Conservation (phyloP, 1,284 basidiomycete species). For the Quambalaria eucalypti region DNA sequence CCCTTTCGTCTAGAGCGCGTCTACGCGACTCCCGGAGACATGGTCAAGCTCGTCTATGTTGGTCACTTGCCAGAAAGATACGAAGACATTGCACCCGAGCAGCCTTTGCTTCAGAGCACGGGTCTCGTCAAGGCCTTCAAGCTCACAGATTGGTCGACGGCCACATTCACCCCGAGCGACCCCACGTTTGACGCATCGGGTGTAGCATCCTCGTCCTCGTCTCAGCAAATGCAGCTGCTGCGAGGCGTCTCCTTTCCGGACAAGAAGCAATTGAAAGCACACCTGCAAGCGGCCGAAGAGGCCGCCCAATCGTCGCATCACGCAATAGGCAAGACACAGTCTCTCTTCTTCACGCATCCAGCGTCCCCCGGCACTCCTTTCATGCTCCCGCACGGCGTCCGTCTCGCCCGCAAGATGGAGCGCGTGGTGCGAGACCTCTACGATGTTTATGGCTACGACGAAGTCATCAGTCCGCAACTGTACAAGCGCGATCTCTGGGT, state of each 20-base stretch:
- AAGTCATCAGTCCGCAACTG: constrained; percentile 43
- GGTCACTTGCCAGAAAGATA: constrained; percentile 7
- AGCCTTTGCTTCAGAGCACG: constrained; percentile 4
- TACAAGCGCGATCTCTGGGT: constrained; percentile 41
- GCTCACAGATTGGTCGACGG: constrained; percentile 12
- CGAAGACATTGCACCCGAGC: constrained; percentile 4
- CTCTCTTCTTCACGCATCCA: constrained; percentile 41
- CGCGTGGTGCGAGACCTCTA: constrained; percentile 44
- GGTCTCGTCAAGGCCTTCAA: constrained; percentile 11
- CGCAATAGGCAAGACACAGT: constrained; percentile 27
- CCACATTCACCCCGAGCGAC: constrained; percentile 6
- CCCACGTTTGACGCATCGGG: background rate
- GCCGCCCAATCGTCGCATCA: constrained; percentile 19
- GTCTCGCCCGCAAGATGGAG: constrained; percentile 34
- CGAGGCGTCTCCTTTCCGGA: constrained; percentile 16
- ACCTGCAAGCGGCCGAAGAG: constrained; percentile 1
- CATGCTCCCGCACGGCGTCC: constrained; percentile 43
- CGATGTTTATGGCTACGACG: constrained; percentile 41
- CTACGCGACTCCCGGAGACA: background rate
- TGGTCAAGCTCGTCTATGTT: constrained; percentile 3
- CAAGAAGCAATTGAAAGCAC: constrained; percentile 7
- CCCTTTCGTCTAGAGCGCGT: constrained; percentile 11
- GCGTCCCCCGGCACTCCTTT: constrained; percentile 44
- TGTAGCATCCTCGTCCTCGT: background rate
- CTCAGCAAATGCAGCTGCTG: constrained; percentile 10